Base-by-base conservation (phyloP, 2,329 filamentous ascomycete species). In the Monilinia aucupariae region DNA sequence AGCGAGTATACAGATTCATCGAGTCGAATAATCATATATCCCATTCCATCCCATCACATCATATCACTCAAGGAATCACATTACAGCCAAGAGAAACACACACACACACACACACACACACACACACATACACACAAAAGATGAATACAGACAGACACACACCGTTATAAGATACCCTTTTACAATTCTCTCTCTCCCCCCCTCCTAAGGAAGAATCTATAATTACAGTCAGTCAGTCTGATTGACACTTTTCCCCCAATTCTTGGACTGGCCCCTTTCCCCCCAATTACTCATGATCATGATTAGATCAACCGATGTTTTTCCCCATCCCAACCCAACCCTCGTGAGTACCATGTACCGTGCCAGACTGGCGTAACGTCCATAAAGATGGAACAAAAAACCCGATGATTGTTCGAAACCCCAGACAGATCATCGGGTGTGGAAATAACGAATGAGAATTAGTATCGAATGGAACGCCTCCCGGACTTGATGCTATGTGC, bases 321-420 rank as follows among this genome's bases (percentile, higher is more conserved):
- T 52, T n/a, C n/a, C n/a, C n/a, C n/a, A n/a, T n/a, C 49, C 49
- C 25, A 43, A 30, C 13, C 51, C 37, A 55, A 30, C 22, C 47
- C 47, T 53, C 48, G 13, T 34, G 27, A 43, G 34, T 39, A 56
- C 17, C 22, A 27, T 52, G 34, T 48, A 55, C 34, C 54, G 55
- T 69, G 67, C 67, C 68, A 66, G 68, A 59, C 68, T 66, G 68
- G 66, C 67, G 68, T 68, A 67, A 65, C 64, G 68, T 64, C 62
- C 68, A 61, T 65, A 63, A 68, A 61, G 22, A 62, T 51, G 51
- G 63, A 64, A 65, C 59, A 65, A 68, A 64, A 66, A 68, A 64
- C 27, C 37, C 60, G 62, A 62, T 61, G 54, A 61, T 45, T 54
- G 13, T 27, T 34, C 45, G 30, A n/a, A 20, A n/a, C 48, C 25